Conservation (phyloP, 2,329 filamentous ascomycete genomes). For the Aspergillus proliferans region DNA sequence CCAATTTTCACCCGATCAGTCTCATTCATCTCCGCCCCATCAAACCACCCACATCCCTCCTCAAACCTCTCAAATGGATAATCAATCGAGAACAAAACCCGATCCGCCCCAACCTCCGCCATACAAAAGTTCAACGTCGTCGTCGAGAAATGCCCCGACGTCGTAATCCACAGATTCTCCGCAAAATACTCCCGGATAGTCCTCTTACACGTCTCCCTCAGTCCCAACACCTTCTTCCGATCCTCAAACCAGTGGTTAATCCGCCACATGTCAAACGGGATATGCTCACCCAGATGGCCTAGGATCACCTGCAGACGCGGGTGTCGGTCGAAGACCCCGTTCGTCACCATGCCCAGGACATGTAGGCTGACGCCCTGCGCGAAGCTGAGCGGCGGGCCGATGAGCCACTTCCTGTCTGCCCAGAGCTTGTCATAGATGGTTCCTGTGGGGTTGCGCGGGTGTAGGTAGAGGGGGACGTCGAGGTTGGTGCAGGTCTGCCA, state of each 20-base stretch:
- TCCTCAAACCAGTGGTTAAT: constrained; percentile 26
- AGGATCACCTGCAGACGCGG: constrained; percentile 39
- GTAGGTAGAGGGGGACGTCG: constrained; percentile 57
- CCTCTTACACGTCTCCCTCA: constrained; percentile 24
- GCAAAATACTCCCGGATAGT: constrained; percentile 30
- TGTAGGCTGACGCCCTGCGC: constrained; percentile 52
- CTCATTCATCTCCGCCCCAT: constrained; percentile 20
- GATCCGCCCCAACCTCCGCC: constrained; percentile 20
- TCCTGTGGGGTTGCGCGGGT: constrained; percentile 50
- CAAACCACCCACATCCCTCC: constrained; percentile 33
- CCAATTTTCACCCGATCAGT: constrained; percentile 30
- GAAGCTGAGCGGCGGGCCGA: constrained; percentile 52
- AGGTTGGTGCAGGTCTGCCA: constrained; percentile 51
- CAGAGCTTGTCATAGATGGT: constrained; percentile 50
- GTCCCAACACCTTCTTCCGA: constrained; percentile 16
- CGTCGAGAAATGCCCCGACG: constrained; percentile 28
- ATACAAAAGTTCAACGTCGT: constrained; percentile 22
- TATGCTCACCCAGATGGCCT: constrained; percentile 39
- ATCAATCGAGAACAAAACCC: constrained; percentile 28
- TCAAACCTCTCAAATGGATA: constrained; percentile 25
- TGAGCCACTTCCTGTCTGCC: constrained; percentile 49
- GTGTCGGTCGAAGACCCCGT: constrained; percentile 40
- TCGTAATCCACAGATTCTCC: constrained; percentile 29
- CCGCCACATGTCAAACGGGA: constrained; percentile 41
- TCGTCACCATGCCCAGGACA: constrained; percentile 42